Conservation (phyloP, 2,329 filamentous ascomycete genomes). For the Sarocladium brachiariae region DNA sequence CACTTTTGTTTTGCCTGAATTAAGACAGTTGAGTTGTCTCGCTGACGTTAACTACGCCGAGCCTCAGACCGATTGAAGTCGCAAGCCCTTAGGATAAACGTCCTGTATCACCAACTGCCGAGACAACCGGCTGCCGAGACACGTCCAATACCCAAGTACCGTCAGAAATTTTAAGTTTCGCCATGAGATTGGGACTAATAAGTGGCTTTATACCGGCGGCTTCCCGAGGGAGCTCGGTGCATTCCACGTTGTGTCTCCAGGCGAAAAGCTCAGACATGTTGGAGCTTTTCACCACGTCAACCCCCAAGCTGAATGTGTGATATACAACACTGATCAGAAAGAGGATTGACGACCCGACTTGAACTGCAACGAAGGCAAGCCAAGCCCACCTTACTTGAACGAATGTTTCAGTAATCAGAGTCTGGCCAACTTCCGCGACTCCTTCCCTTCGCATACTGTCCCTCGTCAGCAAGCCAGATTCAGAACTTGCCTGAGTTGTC, state of each 20-base stretch:
- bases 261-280: conserved; percentile 12
- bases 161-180: neutral
- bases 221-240: neutral
- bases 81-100: neutral
- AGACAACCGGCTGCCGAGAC: neutral
- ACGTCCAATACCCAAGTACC: neutral
- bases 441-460: neutral
- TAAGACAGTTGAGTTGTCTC: too few relatives aligned
- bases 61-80: neutral
- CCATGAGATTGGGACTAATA: neutral
- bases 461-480: neutral
- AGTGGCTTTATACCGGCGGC: neutral
- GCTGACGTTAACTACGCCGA: too few relatives aligned
- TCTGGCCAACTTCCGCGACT: neutral
- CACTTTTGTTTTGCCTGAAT: too few relatives aligned
- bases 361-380: conserved; percentile 13
- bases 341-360: conserved; percentile 11
- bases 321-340: conserved; percentile 11
- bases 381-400: conserved; percentile 15
- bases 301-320: conserved; percentile 8
- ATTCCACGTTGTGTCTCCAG: conserved; percentile 22
- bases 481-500: neutral
- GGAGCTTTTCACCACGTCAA: conserved; percentile 16
- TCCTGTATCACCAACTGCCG: too few relatives aligned
- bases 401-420: conserved; percentile 10